Percentiles rank a stretch among this genome's conserved stretches.
Conservation (phyloP, 75 land plant species). For the Pseudotsuga menziesii region DNA sequence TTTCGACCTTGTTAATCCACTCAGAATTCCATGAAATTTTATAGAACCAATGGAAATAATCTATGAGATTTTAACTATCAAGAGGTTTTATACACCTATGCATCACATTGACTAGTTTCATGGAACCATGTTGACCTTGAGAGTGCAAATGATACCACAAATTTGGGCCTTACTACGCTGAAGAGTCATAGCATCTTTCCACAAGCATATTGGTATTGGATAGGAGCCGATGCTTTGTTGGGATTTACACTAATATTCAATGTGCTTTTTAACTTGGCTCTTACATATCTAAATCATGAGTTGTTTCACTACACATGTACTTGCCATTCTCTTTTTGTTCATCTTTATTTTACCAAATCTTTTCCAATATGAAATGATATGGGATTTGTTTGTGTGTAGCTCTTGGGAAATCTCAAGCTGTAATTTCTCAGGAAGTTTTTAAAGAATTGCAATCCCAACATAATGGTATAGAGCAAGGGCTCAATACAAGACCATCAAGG, state of each 20-base stretch:
- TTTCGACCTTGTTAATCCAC: not conserved
- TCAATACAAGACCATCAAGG: not conserved
- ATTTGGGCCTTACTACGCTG: slow-evolving; percentile 47
- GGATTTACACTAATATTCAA: slow-evolving; percentile 70
- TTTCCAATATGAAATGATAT: not conserved
- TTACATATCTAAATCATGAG: slow-evolving; percentile 70
- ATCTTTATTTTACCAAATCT: not conserved
- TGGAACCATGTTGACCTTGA: slow-evolving; percentile 15
- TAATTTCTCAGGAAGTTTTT: slow-evolving; percentile 62
- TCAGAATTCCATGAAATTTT: not conserved
- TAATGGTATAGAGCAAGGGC: slow-evolving; percentile 14
- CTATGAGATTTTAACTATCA: not conserved
- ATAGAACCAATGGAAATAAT: not conserved
- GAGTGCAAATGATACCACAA: slow-evolving; percentile 25
- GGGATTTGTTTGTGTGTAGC: slow-evolving; percentile 27
- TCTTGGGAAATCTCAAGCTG: slow-evolving; percentile 60
- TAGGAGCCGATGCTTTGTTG: slow-evolving; percentile 56
- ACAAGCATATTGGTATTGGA: slow-evolving; percentile 66
- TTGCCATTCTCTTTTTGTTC: not conserved
- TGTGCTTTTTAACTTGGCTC: slow-evolving; percentile 57
- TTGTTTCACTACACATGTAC: not conserved
- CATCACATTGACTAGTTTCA: not conserved
- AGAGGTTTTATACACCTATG: not conserved
- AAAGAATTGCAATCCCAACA: slow-evolving; percentile 36
- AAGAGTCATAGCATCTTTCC: slow-evolving; percentile 27